Evolutionary conservation across 768 basidiomycete species (phyloP).

Genomic region (Lentinus tigrinus): DNA sequence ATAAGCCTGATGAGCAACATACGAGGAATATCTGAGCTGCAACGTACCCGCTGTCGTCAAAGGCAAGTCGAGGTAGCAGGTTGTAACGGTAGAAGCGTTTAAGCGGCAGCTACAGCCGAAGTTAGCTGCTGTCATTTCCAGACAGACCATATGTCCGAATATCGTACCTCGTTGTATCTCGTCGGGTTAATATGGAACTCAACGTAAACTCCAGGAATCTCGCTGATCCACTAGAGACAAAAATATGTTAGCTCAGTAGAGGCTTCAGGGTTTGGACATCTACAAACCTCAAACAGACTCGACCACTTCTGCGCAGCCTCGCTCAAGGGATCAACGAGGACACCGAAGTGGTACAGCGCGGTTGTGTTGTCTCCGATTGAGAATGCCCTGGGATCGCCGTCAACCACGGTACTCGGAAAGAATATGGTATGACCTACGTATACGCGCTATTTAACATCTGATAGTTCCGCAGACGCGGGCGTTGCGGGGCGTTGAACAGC

Average conservation of each 20-base stretch:
- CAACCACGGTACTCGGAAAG: no score
- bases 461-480: slow-evolving; percentile 62
- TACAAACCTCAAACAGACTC: slow-evolving; percentile 65
- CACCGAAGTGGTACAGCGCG: slow-evolving; percentile 67
- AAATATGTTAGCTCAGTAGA: neutral
- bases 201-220: slow-evolving; percentile 62
- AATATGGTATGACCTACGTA: no score
- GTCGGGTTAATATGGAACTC: slow-evolving; percentile 81
- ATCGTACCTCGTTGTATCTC: slow-evolving; percentile 60
- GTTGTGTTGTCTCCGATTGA: slow-evolving; percentile 63
- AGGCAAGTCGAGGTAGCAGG: slow-evolving; percentile 52
- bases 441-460: slow-evolving; percentile 55
- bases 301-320: slow-evolving; percentile 87
- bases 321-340: slow-evolving; percentile 83
- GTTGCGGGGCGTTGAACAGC: slow-evolving; percentile 63
- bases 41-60: slow-evolving; percentile 70
- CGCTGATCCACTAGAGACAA: slow-evolving; percentile 56
- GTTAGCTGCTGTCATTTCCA: neutral
- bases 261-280: neutral
- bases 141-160: neutral
- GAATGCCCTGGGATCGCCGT: slow-evolving; percentile 55
- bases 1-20: neutral
- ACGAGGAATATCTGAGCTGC: neutral
- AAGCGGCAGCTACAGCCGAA: slow-evolving; percentile 63
- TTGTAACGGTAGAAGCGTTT: slow-evolving; percentile 92